Evolutionary conservation across 768 basidiomycete species (phyloP).

Genomic region (Dentipellis fragilis): DNA sequence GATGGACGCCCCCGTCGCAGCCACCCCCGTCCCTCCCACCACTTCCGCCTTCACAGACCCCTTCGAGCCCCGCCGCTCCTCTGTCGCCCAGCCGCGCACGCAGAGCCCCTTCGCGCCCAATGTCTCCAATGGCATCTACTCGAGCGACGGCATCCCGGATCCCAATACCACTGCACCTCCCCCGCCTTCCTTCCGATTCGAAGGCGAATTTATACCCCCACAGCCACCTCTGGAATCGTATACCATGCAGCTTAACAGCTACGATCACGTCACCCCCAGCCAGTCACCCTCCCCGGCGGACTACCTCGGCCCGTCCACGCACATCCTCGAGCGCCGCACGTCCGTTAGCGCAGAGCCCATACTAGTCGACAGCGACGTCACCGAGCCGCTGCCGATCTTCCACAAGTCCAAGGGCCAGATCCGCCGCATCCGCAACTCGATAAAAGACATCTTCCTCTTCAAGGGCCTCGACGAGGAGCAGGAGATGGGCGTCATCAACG

Average conservation of each 20-base stretch:
- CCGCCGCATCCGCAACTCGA: slow-evolving; percentile 78
- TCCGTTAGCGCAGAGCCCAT: slow-evolving; percentile 97
- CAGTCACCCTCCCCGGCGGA: slow-evolving; percentile 38
- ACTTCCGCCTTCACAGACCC: slow-evolving; percentile 47
- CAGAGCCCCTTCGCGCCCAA: slow-evolving; percentile 71
- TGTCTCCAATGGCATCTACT: slow-evolving; percentile 67
- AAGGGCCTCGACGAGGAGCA: slow-evolving; percentile 95
- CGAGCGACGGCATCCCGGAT: slow-evolving; percentile 28
- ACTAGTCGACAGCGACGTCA: slow-evolving; percentile 57
- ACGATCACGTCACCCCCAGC: slow-evolving; percentile 20
- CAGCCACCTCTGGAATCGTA: slow-evolving; percentile 35
- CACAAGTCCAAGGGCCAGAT: slow-evolving; percentile 79
- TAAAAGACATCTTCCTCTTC: slow-evolving; percentile 87
- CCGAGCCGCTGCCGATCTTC: slow-evolving; percentile 65
- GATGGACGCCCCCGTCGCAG: slow-evolving; percentile 34
- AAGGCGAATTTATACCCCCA: slow-evolving; percentile 48
- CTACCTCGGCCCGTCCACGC: slow-evolving; percentile 63
- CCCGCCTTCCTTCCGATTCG: slow-evolving; percentile 50
- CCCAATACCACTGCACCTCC: slow-evolving; percentile 16
- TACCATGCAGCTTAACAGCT: slow-evolving; percentile 14
- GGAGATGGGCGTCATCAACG: slow-evolving; percentile 82
- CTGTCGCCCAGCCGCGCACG: slow-evolving; percentile 36
- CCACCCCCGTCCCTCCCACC: slow-evolving; percentile 27
- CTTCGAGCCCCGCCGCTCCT: slow-evolving; percentile 37
- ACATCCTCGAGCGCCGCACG: slow-evolving; percentile 80